Percentiles rank a stretch among this genome's conserved stretches.
phyloP scores from a whole-genome alignment of 495 filamentous ascomycete species.

The Tuber brumale region DNA sequence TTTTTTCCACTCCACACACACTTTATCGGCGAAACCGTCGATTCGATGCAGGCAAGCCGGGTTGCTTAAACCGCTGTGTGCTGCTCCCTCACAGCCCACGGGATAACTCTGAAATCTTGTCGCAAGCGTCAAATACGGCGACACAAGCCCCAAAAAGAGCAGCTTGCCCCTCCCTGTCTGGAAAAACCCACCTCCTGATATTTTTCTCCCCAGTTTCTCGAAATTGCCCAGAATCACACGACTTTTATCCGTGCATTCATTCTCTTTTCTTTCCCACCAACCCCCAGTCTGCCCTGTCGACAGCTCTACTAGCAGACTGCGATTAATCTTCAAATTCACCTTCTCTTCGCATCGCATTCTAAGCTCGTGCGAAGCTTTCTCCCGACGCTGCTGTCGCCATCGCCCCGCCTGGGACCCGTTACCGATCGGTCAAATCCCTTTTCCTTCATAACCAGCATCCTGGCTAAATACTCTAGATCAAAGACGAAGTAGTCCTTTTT shows the following conservation, averaged over 20 bases:
- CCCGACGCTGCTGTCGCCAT: not conserved
- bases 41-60: constrained; percentile 2
- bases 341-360: not conserved
- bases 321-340: not conserved
- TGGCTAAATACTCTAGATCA: not conserved
- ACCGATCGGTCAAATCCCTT: not conserved
- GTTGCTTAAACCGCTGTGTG: not conserved
- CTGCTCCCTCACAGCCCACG: not conserved
- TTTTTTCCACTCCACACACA: constrained; percentile 1
- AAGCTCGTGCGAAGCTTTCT: not conserved
- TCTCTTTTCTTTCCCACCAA: not conserved
- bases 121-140: not conserved
- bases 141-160: not conserved
- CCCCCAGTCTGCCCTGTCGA: not conserved
- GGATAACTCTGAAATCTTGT: not conserved
- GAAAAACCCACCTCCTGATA: constrained; percentile 5
- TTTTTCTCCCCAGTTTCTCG: not conserved
- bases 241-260: not conserved
- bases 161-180: not conserved
- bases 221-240: constrained; percentile 1
- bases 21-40: constrained; percentile 4
- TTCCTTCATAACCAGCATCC: not conserved
- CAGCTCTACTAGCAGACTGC: not conserved
- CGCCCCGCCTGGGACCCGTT: not conserved
- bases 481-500: not conserved